Evolutionary conservation across 768 basidiomycete genomes (phyloP).

Genomic region (Lenzites betulinus): DNA sequence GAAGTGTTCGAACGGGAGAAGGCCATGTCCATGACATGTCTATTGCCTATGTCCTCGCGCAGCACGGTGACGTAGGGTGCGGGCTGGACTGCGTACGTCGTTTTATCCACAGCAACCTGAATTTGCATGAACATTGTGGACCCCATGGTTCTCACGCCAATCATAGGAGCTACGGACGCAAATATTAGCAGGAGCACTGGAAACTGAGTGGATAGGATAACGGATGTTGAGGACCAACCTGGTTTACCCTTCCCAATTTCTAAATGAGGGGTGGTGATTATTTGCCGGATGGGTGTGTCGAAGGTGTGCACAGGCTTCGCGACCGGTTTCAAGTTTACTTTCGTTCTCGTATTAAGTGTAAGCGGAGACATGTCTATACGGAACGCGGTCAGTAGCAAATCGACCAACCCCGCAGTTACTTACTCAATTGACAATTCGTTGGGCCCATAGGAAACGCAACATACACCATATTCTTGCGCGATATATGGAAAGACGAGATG

Average conservation of each 20-base stretch:
- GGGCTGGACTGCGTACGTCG: neutral
- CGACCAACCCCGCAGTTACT: constrained; percentile 22
- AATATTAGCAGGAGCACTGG: neutral
- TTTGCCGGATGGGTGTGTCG: constrained; percentile 69
- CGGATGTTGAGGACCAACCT: neutral
- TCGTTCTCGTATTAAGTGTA: constrained; percentile 25
- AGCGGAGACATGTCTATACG: constrained; percentile 53
- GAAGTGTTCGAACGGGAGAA: constrained; percentile 2
- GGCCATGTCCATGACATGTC: constrained; percentile 22
- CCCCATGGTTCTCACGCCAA: constrained; percentile 27
- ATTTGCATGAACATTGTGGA: constrained; percentile 11
- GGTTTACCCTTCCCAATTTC: constrained; percentile 8
- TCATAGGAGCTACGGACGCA: constrained; percentile 1
- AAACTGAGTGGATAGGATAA: no score
- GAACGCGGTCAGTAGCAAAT: neutral
- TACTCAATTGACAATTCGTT: constrained; percentile 60
- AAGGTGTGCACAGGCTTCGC: constrained; percentile 49
- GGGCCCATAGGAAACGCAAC: constrained; percentile 69
- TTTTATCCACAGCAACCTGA: neutral
- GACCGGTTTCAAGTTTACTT: constrained; percentile 41
- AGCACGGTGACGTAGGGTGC: constrained; percentile 13
- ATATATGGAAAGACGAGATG: constrained; percentile 35
- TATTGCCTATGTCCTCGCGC: constrained; percentile 20
- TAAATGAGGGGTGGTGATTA: constrained; percentile 35
- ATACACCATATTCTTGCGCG: constrained; percentile 32